phyloP scores from a whole-genome alignment of 345 rosid species.

The Excoecaria cochinchinensis region DNA sequence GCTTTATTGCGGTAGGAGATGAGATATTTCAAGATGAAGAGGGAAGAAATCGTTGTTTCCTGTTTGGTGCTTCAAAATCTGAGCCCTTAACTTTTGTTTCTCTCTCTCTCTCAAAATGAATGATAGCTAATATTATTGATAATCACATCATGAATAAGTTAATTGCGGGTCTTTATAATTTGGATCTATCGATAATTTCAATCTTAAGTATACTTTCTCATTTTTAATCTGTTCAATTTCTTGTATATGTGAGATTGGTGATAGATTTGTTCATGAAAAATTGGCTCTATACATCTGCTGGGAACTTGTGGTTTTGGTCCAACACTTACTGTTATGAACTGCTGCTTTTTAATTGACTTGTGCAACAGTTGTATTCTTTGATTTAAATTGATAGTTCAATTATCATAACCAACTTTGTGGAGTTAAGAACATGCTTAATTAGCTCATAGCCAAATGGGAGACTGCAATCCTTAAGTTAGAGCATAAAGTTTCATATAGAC shows the following conservation, averaged over 20 bases:
- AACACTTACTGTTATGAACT: neutral
- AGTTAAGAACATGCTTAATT: neutral
- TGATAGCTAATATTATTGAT: neutral
- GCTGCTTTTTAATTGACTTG: neutral
- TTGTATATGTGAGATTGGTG: neutral
- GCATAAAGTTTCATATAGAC: conserved; percentile 1
- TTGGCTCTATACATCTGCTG: neutral
- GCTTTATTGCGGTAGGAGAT: neutral
- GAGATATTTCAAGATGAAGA: neutral
- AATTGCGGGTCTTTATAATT: neutral
- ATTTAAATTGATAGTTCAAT: neutral
- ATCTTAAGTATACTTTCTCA: neutral
- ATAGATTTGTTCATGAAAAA: neutral
- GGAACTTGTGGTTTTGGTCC: too few relatives aligned
- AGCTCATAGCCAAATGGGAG: neutral
- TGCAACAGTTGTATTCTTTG: neutral
- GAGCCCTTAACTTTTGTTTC: neutral
- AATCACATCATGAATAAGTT: too few relatives aligned
- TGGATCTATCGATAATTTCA: neutral
- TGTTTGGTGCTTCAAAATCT: neutral
- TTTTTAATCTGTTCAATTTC: neutral
- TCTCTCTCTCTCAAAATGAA: neutral
- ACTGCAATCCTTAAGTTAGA: too few relatives aligned
- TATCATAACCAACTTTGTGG: neutral
- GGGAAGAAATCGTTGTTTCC: neutral